phyloP scores from a whole-genome alignment of 1,284 basidiomycete genomes.

The Ustilago cynodontis region DNA sequence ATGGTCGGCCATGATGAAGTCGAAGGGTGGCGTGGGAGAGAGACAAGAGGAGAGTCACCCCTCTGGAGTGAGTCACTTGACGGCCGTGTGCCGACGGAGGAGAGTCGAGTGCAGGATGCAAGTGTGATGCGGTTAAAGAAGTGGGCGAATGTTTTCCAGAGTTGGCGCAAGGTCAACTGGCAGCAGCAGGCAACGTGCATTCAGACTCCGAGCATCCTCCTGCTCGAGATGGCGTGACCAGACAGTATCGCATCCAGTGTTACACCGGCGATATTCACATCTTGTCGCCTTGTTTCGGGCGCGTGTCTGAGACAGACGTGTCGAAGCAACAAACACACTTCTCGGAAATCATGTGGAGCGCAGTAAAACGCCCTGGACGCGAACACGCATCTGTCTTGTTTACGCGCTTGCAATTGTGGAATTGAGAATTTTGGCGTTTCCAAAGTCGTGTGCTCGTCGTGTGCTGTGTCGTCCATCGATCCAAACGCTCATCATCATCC shows the following conservation, averaged over 20 bases:
- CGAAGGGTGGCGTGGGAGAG: background rate
- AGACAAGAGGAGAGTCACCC: background rate
- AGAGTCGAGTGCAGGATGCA: background rate
- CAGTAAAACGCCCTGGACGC: too few species aligned
- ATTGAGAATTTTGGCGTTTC: background rate
- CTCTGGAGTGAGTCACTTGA: background rate
- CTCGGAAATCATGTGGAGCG: conserved; percentile 5
- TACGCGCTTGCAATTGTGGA: background rate
- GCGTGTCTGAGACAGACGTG: conserved; percentile 10
- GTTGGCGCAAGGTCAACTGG: too few species aligned
- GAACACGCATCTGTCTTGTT: conserved; percentile 1
- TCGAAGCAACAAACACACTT: conserved; percentile 5
- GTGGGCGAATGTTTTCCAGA: too few species aligned
- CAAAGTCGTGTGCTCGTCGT: background rate
- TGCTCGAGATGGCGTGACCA: background rate
- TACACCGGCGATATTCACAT: background rate
- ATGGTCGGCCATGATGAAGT: conserved; percentile 21
- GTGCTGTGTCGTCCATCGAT: conserved; percentile 9
- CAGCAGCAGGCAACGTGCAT: conserved; percentile 24
- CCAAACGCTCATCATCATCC: conserved; percentile 14
- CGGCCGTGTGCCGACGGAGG: background rate
- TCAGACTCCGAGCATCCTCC: too few species aligned
- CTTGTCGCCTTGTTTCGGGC: background rate
- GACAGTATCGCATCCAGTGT: background rate
- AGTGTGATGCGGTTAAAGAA: background rate